A percentile compares a stretch with the other conserved stretches of the same genome.
Evolutionary conservation across 768 basidiomycete genomes (phyloP).

Genomic region (Holtermanniella nyarrowii): DNA sequence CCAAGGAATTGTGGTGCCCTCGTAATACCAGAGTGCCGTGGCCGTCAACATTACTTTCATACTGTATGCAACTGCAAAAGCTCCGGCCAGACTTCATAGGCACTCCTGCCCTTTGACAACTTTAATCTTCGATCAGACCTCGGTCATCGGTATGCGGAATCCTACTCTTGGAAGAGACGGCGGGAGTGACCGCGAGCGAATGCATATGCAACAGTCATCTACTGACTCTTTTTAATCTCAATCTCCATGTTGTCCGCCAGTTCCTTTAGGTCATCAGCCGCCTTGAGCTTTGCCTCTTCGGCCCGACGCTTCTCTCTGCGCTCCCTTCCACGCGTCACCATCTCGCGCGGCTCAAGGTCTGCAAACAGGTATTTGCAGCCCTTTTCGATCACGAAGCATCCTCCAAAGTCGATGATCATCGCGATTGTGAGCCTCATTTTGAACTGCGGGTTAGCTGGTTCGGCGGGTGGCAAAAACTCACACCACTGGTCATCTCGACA

Average conservation of each 20-base stretch:
- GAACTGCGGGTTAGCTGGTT: conserved; percentile 52
- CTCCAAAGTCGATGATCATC: conserved; percentile 81
- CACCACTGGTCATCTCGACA: conserved; percentile 70
- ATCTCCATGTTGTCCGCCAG: conserved; percentile 9
- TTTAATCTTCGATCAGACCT: too few species aligned
- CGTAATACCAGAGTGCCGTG: too few species aligned
- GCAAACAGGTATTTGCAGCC: conserved; percentile 79
- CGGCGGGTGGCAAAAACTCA: conserved; percentile 44
- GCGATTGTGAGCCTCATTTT: conserved; percentile 61
- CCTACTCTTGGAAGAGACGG: too few species aligned
- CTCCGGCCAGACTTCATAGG: too few species aligned
- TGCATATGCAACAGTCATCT: too few species aligned
- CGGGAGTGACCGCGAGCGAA: too few species aligned
- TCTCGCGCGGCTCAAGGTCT: conserved; percentile 68
- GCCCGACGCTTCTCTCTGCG: conserved; percentile 56
- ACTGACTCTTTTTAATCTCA: conserved; percentile 24
- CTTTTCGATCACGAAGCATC: conserved; percentile 75
- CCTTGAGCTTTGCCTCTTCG: conserved; percentile 41
- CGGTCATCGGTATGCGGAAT: too few species aligned
- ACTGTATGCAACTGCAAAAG: too few species aligned
- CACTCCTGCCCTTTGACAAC: too few species aligned
- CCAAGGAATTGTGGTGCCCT: too few species aligned
- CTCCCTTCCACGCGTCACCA: conserved; percentile 76
- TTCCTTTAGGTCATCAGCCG: conserved; percentile 1
- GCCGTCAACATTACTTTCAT: too few species aligned